phyloP scores from a whole-genome alignment of 2,329 filamentous ascomycete genomes.

The Teratosphaeria zuluensis region DNA sequence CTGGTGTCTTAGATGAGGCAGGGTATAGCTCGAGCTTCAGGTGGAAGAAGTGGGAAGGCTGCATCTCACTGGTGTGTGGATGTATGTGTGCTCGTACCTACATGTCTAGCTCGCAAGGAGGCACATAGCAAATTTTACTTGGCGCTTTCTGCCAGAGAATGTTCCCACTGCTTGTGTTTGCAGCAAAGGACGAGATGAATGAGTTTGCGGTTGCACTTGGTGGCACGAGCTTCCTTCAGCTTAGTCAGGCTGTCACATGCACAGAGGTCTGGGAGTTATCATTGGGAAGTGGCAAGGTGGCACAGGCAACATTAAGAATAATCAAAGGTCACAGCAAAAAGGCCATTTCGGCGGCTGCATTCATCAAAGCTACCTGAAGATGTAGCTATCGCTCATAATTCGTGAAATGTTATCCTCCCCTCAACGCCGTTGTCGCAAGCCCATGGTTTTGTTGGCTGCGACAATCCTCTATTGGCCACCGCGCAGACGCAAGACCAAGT shows the following conservation, averaged over 20 bases:
- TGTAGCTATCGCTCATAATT: constrained; percentile 7
- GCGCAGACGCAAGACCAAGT: constrained; percentile 53
- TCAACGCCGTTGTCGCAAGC: neutral
- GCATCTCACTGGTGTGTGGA: neutral
- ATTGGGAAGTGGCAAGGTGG: neutral
- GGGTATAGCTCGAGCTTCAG: constrained; percentile 50
- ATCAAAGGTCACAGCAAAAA: neutral
- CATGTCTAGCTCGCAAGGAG: neutral
- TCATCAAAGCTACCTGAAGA: neutral
- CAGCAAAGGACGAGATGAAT: neutral
- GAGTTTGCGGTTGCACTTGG: neutral
- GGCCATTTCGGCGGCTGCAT: neutral
- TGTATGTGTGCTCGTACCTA: neutral
- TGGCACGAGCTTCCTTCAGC: neutral
- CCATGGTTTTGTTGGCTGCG: neutral
- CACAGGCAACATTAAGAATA: neutral
- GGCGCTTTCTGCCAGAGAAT: neutral
- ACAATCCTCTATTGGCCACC: constrained; percentile 39
- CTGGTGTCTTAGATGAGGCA: constrained; percentile 17
- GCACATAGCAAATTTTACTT: neutral
- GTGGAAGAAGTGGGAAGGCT: constrained; percentile 36
- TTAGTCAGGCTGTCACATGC: neutral
- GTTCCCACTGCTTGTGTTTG: neutral
- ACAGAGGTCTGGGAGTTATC: no score
- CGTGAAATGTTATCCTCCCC: neutral